phyloP scores from a whole-genome alignment of 176 grass and related monocot species.

The Saccharum officinarum region DNA sequence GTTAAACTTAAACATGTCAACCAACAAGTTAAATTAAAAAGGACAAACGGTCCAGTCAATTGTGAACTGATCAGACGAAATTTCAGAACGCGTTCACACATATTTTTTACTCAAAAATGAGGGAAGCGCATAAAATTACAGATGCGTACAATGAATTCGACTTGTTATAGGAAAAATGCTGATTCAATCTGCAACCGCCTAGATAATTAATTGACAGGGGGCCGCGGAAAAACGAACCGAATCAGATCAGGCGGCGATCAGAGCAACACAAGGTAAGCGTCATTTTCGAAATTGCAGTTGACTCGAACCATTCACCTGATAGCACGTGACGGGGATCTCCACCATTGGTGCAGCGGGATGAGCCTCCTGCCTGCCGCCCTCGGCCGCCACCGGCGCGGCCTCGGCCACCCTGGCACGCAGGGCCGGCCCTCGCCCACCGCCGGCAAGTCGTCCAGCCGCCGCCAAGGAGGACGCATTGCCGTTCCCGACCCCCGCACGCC shows the following conservation, averaged over 20 bases:
- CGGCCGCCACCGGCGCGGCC: constrained; percentile 37
- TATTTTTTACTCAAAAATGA: not conserved
- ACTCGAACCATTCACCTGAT: constrained; percentile 59
- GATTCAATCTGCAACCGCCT: not conserved
- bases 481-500: constrained; percentile 27
- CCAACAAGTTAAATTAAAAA: not conserved
- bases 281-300: constrained; percentile 28
- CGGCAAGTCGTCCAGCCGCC: not conserved
- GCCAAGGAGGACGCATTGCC: constrained; percentile 17
- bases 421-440: constrained; percentile 22
- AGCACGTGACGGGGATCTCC: constrained; percentile 96
- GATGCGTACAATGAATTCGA: not conserved
- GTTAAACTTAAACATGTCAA: constrained; percentile 1
- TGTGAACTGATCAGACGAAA: not conserved
- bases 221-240: not conserved
- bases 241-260: constrained; percentile 16
- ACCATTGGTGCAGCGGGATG: constrained; percentile 35
- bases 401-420: constrained; percentile 45
- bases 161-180: not conserved
- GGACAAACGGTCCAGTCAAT: not conserved
- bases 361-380: constrained; percentile 34
- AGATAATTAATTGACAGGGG: not conserved
- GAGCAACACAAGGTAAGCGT: not conserved
- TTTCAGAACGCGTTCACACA: not conserved
- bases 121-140: not conserved